phyloP scores from a whole-genome alignment of 2,329 filamentous ascomycete species.

The Aspergillus sp. region DNA sequence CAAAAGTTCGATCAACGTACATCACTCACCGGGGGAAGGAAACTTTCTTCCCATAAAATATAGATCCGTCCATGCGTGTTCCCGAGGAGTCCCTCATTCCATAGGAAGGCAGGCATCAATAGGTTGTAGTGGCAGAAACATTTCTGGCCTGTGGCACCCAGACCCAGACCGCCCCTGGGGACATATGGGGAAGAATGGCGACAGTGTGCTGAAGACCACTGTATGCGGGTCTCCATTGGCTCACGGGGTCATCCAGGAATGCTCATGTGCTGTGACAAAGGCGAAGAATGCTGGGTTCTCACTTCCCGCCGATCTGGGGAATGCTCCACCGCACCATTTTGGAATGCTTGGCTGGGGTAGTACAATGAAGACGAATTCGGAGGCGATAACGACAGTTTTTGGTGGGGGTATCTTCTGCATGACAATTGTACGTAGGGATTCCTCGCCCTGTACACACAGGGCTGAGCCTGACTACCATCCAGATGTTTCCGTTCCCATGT shows the following conservation, averaged over 20 bases:
- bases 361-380: neutral
- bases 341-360: neutral
- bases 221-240: neutral
- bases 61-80: neutral
- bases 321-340: neutral
- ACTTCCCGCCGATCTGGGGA: neutral
- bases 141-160: neutral
- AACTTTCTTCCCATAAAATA: neutral
- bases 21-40: neutral
- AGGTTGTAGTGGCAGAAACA: neutral
- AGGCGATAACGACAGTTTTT: too few species aligned
- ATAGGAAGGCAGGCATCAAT: neutral
- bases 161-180: neutral
- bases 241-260: neutral
- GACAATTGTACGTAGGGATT: too few species aligned
- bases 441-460: too few species aligned
- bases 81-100: neutral
- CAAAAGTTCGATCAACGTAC: neutral
- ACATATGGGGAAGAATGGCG: neutral
- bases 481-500: too few species aligned
- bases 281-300: neutral
- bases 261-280: neutral
- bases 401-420: too few species aligned
- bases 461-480: too few species aligned
- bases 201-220: neutral